Evolutionary conservation across 306 rosid genomes (phyloP).

Genomic region (Vigna trinervia): DNA sequence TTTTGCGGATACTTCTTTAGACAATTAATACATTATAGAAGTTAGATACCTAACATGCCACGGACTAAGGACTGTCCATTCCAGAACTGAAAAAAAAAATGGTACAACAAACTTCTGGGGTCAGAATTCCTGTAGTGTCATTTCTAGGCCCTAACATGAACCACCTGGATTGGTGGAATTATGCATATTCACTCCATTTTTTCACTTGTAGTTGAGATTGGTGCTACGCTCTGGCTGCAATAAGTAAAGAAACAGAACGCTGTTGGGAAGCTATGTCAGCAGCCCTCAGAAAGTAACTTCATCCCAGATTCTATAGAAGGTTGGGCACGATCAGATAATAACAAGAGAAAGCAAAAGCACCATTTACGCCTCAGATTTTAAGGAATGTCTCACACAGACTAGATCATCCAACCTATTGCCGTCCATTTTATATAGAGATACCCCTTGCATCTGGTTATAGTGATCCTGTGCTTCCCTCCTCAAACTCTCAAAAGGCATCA

Average conservation of each 20-base stretch:
- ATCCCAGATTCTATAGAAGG: constrained; percentile 32
- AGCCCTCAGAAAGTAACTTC: constrained; percentile 40
- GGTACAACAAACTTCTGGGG: constrained; percentile 36
- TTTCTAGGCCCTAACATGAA: constrained; percentile 33
- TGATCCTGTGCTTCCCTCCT: constrained; percentile 82
- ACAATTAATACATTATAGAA: constrained; percentile 30
- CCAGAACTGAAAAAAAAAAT: constrained; percentile 22
- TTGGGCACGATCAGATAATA: constrained; percentile 34
- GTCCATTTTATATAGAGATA: constrained; percentile 90
- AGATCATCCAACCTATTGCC: constrained; percentile 96
- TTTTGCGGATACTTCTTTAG: constrained; percentile 15
- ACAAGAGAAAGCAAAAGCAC: constrained; percentile 33
- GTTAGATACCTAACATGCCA: constrained; percentile 27
- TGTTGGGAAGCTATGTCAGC: constrained; percentile 13
- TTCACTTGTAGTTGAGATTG: constrained; percentile 20
- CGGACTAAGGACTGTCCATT: constrained; percentile 6
- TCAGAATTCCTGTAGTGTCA: constrained; percentile 35
- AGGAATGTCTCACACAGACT: constrained; percentile 88
- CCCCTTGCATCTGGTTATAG: constrained; percentile 81
- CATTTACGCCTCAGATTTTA: constrained; percentile 53
- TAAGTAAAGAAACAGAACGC: constrained; percentile 27
- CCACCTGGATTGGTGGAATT: constrained; percentile 37
- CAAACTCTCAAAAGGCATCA: constrained; percentile 74
- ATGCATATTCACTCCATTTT: background rate
- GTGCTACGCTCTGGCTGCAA: constrained; percentile 28